Evolutionary conservation across 768 basidiomycete genomes (phyloP).

Genomic region (Podaxis sp.): DNA sequence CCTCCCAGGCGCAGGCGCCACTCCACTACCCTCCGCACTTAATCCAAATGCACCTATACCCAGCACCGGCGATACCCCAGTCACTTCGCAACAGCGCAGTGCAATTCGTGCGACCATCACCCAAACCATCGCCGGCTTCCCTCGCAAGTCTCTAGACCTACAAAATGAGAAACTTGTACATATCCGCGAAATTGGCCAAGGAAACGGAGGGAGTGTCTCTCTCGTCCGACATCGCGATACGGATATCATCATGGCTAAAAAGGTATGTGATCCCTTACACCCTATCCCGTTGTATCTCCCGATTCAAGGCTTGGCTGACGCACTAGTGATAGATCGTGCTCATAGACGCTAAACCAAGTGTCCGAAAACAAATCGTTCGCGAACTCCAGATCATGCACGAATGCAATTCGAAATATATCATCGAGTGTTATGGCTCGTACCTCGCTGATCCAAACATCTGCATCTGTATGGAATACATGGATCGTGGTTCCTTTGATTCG

Average conservation of each 20-base stretch:
- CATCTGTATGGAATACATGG: conserved; percentile 97
- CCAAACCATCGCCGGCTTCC: conserved; percentile 25
- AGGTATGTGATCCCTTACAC: conserved; percentile 55
- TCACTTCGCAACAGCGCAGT: conserved; percentile 10
- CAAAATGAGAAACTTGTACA: conserved; percentile 89
- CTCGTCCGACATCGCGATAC: conserved; percentile 92
- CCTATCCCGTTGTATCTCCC: neutral
- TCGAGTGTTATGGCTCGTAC: conserved; percentile 97
- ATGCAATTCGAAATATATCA: conserved; percentile 89
- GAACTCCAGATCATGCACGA: conserved; percentile 99
- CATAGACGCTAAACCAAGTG: conserved; percentile 93
- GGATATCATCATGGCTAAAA: conserved; percentile 95
- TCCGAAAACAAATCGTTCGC: conserved; percentile 95
- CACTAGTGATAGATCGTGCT: conserved; percentile 69
- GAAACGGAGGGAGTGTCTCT: conserved; percentile 96
- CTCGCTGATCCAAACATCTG: conserved; percentile 97
- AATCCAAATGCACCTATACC: conserved; percentile 10
- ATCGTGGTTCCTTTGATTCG: conserved; percentile 90
- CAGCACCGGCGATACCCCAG: conserved; percentile 23
- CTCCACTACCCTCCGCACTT: conserved; percentile 5
- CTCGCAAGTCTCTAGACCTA: conserved; percentile 46
- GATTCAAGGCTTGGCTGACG: neutral
- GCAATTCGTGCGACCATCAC: conserved; percentile 25
- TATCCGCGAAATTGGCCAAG: conserved; percentile 88
- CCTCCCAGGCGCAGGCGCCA: conserved; percentile 14